Base-by-base conservation (phyloP, 2,329 filamentous ascomycete species). In the Paecilomyces formosus region DNA sequence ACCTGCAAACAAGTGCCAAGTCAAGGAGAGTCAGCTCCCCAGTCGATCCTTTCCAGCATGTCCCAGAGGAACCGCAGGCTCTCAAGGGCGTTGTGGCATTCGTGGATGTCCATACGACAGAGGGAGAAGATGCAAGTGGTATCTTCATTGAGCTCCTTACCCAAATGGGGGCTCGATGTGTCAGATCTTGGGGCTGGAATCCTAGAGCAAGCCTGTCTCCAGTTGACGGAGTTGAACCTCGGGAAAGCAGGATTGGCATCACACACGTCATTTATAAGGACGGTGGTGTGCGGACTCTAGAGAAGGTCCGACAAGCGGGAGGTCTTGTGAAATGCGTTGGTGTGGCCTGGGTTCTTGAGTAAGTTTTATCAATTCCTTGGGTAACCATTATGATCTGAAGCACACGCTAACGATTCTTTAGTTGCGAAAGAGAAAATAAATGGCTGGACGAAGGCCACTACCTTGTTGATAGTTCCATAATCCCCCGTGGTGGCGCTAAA, bases 181-280 rank as follows among this genome's bases (percentile, higher is more conserved):
- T 92, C 51, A 89, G 87, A 73, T 81, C 80, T 13, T 94, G 90
- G 90, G 78, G 79, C 52, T 92, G 89, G 87, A 88, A 87, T 67
- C 84, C 85, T n/a, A 68, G 72, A n/a, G 65, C 72, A 18, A 78
- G 76, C 61, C 55, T 75, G 21, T 72, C 70, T 5, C 73, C 71
- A 6, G 65, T 66, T 18, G 72, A 72, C 52, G 66, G 63, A 1
- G 65, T 62, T n/a, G 69, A 72, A 9, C 63, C 70, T 4, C 70
- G 67, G 54, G 69, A 74, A 13, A 66, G 68, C 54, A 88, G 85
- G 70, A 78, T 90, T 60, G 88, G 87, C 4, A 90, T 96, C 66
- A 96, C 91, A 0, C 92, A 96, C 68, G 89, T 96, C 7, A 85
- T 96, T 6, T 96, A 87, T 79, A 96, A 96, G 72, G 92, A 96